Percentiles rank a stretch among this genome's conserved stretches.
These are phyloP conservation scores for Penicillium bialowiezense DNA, from an alignment of 495 filamentous ascomycete species.

Conservation along the genomic window DNA sequence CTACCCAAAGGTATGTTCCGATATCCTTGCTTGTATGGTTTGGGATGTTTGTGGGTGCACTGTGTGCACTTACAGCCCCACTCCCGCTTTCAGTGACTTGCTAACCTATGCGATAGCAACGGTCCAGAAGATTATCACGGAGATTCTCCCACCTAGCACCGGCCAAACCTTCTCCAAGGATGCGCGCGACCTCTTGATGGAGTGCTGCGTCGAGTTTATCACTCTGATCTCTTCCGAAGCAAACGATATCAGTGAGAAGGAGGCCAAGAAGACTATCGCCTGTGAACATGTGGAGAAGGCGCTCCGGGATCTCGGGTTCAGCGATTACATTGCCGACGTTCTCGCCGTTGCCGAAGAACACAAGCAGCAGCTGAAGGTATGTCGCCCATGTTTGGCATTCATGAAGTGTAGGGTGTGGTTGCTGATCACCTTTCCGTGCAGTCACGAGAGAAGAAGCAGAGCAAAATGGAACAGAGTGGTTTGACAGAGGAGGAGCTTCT, in stretches of 20 bases:
- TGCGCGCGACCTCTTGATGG: slow-evolving; percentile 90
- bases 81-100: slow-evolving; percentile 4
- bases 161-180: slow-evolving; percentile 85
- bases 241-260: slow-evolving; percentile 97
- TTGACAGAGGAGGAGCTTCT: slow-evolving; percentile 85
- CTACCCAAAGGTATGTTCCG: slow-evolving; percentile 77
- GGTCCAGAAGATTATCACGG: slow-evolving; percentile 94
- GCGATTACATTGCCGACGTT: slow-evolving; percentile 83
- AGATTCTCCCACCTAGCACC: slow-evolving; percentile 74
- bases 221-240: slow-evolving; percentile 95
- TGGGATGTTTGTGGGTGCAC: neutral
- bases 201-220: slow-evolving; percentile 99
- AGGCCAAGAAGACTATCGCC: slow-evolving; percentile 97
- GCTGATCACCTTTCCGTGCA: no score
- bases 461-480: slow-evolving; percentile 92
- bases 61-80: slow-evolving; percentile 1
- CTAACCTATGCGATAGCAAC: slow-evolving; percentile 60
- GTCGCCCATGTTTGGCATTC: no score
- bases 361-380: slow-evolving; percentile 87
- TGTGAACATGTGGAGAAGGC: slow-evolving; percentile 95
- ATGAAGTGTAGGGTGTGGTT: no score
- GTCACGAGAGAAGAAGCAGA: slow-evolving; percentile 94
- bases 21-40: neutral
- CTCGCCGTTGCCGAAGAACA: slow-evolving; percentile 86
- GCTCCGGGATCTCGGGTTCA: slow-evolving; percentile 83